Base-by-base conservation (phyloP, 202 grass and related monocot genomes). In the Saccharum hybrid region DNA sequence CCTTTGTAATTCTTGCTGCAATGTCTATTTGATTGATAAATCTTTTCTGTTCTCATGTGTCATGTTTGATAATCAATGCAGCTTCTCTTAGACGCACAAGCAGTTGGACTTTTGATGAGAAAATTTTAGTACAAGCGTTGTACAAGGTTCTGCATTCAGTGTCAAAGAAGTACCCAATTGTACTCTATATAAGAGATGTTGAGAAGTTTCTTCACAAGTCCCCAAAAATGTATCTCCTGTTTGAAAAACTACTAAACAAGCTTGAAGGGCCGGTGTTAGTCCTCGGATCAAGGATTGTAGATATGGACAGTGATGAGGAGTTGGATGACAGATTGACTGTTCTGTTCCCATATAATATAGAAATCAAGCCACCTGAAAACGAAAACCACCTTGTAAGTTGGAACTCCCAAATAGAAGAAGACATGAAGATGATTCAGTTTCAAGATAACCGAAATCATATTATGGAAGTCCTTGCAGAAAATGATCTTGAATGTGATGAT, bases 361-460 rank as follows among this genome's bases (percentile, higher is more conserved):
- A 98, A 74, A 92, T 96, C 78, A 95, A 86, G 72, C 91, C 85
- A 75, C 96, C 96, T 43, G 87, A 94, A 86, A 87, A 85, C 39
- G 93, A 90, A 88, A 93, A 83, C 48, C 85, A 90, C 52, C 92
- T 89, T 80, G 92, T 94, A 61, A 93, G 85, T 75, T 98, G 96
- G 96, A 96, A 98, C 72, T 93, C 96, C 31, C 93, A 94, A 68
- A 63, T 98, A 72, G 96, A 98, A 92, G 96, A 98, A 91, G 96
- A 98, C 85, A 98, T 96, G 92, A 98, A 89, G 84, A 93, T 90
- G 79, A 91, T 98, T 60, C 93, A 92, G 34, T 95, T 88, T 81
- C 92, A 98, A 83, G 96, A 98, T 79, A 98, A 98, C 67, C 81
- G 85, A 75, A 98, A 98, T 78, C 90, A 94, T 87, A 96, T 94